These are phyloP conservation scores for Coniosporium tulheliwenetii DNA, from an alignment of 2,329 filamentous ascomycete species.

Conservation along the genomic window DNA sequence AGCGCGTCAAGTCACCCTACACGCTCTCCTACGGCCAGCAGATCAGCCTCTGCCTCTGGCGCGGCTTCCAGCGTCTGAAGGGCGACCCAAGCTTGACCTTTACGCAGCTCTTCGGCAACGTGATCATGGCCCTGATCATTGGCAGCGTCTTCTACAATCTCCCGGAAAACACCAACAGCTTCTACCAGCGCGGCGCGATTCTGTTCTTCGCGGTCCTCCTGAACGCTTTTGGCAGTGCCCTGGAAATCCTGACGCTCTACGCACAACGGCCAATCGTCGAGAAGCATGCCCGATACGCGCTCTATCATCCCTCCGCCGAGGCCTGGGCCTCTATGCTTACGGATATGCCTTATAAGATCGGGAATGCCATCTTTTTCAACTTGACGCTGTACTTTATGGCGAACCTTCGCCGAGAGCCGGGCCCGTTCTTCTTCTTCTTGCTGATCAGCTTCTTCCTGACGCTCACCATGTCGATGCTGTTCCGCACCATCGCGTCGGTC, in stretches of 20 bases:
- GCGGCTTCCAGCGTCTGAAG: conserved; percentile 61
- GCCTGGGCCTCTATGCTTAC: conserved; percentile 75
- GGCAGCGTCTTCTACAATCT: conserved; percentile 72
- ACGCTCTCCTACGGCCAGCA: conserved; percentile 68
- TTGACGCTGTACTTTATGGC: conserved; percentile 76
- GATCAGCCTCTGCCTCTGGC: conserved; percentile 61
- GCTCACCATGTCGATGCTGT: conserved; percentile 72
- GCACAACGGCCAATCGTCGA: conserved; percentile 84
- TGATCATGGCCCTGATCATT: conserved; percentile 62
- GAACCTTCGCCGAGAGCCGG: conserved; percentile 57
- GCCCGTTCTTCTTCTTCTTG: conserved; percentile 73
- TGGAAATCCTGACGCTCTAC: conserved; percentile 78
- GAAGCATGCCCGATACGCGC: conserved; percentile 71
- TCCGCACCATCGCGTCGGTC: conserved; percentile 63
- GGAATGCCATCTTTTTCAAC: conserved; percentile 65
- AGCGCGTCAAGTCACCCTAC: conserved; percentile 59
- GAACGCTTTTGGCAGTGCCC: conserved; percentile 67
- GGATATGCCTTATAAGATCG: conserved; percentile 70
- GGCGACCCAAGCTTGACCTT: conserved; percentile 65
- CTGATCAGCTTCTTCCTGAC: conserved; percentile 60
- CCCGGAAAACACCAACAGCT: conserved; percentile 46
- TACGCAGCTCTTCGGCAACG: conserved; percentile 54
- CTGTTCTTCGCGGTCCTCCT: conserved; percentile 80
- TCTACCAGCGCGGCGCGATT: conserved; percentile 64
- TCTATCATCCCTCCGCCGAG: conserved; percentile 83